A percentile compares a stretch with the other conserved stretches of the same genome.
Evolutionary conservation across 225 moss, liverwort and hornwort genomes (phyloP).

Genomic region (Bryoerythrophyllum caledonicum): DNA sequence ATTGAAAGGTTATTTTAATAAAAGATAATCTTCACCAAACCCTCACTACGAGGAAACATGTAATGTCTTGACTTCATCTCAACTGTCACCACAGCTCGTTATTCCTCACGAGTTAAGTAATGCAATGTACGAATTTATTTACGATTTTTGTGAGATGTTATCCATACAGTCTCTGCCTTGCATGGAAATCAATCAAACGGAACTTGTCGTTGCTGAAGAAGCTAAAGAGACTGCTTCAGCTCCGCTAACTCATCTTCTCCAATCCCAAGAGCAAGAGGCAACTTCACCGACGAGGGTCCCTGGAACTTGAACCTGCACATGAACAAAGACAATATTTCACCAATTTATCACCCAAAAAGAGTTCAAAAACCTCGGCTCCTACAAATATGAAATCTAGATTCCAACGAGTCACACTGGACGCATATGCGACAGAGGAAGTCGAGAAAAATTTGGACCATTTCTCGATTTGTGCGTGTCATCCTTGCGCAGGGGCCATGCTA

Average conservation of each 20-base stretch:
- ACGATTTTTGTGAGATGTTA: neutral
- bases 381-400: too few relatives aligned
- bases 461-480: constrained; percentile 83
- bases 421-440: rapidly evolving
- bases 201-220: neutral
- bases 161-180: constrained; percentile 6
- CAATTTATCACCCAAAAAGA: neutral
- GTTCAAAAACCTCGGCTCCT: neutral
- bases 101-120: neutral
- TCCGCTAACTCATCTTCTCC: constrained; percentile 38
- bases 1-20: too few relatives aligned
- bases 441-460: constrained; percentile 71
- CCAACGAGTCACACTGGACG: too few relatives aligned
- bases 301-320: constrained; percentile 77
- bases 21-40: too few relatives aligned
- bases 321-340: neutral
- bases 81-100: neutral
- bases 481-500: constrained; percentile 94
- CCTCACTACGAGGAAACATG: too few relatives aligned
- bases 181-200: neutral
- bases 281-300: constrained; percentile 70
- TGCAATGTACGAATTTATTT: neutral
- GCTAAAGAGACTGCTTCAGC: constrained; percentile 27
- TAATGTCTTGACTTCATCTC: too few relatives aligned
- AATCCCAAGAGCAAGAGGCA: constrained; percentile 71